Base-by-base conservation (phyloP, 345 rosid species). In the Syzygium grande region DNA sequence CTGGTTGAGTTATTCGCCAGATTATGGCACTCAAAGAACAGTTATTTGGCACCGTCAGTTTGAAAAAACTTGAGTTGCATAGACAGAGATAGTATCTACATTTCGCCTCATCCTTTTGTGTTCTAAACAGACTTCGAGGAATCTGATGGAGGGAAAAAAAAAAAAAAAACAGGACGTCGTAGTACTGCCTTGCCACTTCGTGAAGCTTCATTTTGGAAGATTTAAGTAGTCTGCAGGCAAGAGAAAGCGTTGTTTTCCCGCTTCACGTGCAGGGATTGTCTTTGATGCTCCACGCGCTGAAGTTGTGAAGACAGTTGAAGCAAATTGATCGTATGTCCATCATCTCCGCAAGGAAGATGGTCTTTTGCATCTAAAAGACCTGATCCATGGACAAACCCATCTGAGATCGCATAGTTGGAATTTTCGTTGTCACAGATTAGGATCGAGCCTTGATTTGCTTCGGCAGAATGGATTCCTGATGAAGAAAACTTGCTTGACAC, bases 251-350 rank as follows among this genome's bases (percentile, higher is more conserved):
- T 90, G 68, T 79, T 84, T 86, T 89, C 91, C 84, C 89, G 90
- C 86, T 92, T 91, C 46, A 88, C 85, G 77, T 90, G 89, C 53
- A 89, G 55, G 87, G 88, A 88, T 53, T 86, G 90, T 89, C 93
- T 91, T 85, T 92, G 93, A 38, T 87, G 93, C 86, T 94, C 93
- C 88, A 94, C 93, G 52, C 92, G 91, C 84, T 92, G 92, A 51
- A 94, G 93, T 89, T 92, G 91, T 5, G 95, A 92, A 56, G 95
- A 94, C 23, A 94, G 87, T 84, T 94, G 93, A 88, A 94, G 93
- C 91, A 92, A 92, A 88, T 92, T 89, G 52, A 94, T 91, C 1
- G 94, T 92, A 65, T 89, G 83, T 53, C 86, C 92, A 77, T 88
- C 49, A 21, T 73, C 86, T 85, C 90, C 90, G 65, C 89, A 89